Evolutionary conservation across 23 red algal species (phyloP), one percentile per base, ranked within the genome.

Genomic region (Gracilariopsis chorda): DNA sequence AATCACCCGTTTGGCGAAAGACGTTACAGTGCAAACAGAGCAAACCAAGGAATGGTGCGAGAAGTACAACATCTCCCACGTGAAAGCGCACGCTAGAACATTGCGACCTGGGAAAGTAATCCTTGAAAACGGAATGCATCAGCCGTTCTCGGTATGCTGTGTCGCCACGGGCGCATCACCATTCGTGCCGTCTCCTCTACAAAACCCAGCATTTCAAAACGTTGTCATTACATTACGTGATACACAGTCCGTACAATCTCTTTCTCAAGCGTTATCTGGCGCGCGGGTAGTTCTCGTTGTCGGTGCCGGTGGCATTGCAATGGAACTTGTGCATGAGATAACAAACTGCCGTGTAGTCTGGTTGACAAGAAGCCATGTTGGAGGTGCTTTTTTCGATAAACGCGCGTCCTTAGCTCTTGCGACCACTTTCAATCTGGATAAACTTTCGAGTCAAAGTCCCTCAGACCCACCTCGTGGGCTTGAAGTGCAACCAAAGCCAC

Each of bases 271-370:
- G 27, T 51, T 96, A 33, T 45, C 27, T 19, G 32, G 63, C 19
- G 48, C 85, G 20, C 51, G 61, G 37, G 49, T 80, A 24, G 32
- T 95, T 27, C 47, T 82, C 56, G 52, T 98, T 40, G 60, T 98
- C 19, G 96, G 96, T 5, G 94, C 90, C 36, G 96, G 96, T 17
- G 92, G 96, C 33, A 98, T 98, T 83, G 96, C 80, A 10, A 78
- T 98, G 82, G 96, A 98, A 77, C 43, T 98, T 64, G 96, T 90
- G 10, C 86, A 95, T 69, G 96, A 56, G 1, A 72, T 92, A 51
- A 27, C 52, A 30, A 71, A 59, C 10, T 88, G 87, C 51, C 61
- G 85, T 19, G 87, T 98, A 25, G 65, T 88, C 56, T 98, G 96
- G 96, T 52, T 98, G 21, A 55, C 92, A 46, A 71, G 88, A 24